phyloP scores from a whole-genome alignment of 768 basidiomycete genomes.

The Pilatotrama ljubarskyi region DNA sequence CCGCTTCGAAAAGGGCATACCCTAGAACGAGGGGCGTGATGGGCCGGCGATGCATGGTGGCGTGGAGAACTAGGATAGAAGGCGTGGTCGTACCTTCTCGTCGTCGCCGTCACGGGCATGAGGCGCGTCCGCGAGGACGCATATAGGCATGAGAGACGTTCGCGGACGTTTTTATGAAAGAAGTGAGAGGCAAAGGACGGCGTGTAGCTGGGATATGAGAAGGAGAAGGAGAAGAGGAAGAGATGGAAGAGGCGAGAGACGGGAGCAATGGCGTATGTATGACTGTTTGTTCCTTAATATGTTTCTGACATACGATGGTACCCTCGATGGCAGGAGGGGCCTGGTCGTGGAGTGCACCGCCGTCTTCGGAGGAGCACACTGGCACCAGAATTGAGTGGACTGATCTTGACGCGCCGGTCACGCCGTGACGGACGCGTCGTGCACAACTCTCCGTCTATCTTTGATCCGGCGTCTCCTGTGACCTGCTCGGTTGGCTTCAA shows the following conservation, averaged over 20 bases:
- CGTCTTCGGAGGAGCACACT: not conserved
- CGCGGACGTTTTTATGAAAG: no score
- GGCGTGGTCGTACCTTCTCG: not conserved
- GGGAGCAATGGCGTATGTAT: not conserved
- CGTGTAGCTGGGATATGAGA: no score
- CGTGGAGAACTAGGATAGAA: not conserved
- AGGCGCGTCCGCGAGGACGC: no score
- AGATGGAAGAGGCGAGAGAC: no score
- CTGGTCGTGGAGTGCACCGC: conserved; percentile 2
- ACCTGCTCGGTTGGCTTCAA: no score
- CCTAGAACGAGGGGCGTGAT: not conserved
- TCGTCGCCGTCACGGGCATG: no score
- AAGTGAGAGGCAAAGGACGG: no score
- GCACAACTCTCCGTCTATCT: no score
- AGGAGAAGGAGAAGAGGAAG: no score
- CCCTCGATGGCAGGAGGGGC: not conserved
- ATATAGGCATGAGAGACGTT: no score
- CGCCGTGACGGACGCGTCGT: conserved; percentile 2
- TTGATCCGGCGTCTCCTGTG: no score
- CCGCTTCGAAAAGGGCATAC: not conserved
- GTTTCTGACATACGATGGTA: not conserved
- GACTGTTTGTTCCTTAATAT: not conserved
- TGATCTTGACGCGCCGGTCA: conserved; percentile 2
- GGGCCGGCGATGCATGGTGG: not conserved
- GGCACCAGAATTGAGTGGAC: no score